Conservation (phyloP, 2,329 filamentous ascomycete genomes). For the Trematosphaeria pertusa region DNA sequence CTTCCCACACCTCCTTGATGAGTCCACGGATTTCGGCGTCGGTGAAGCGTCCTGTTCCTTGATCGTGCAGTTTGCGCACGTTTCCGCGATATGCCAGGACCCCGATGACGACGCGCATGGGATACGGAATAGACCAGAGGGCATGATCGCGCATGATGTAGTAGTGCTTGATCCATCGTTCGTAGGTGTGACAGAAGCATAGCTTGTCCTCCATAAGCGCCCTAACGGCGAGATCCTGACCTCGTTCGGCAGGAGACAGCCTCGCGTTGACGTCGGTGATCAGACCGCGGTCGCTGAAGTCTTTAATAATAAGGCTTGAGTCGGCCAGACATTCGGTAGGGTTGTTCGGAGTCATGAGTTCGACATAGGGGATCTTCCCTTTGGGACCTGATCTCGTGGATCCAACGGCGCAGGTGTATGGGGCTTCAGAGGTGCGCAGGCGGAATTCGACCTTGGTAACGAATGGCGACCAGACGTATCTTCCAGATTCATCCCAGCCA, state of each 20-base stretch:
- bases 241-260: slow-evolving; percentile 49
- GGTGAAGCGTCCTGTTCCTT: slow-evolving; percentile 62
- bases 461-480: slow-evolving; percentile 67
- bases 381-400: slow-evolving; percentile 57
- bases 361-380: slow-evolving; percentile 68
- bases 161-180: slow-evolving; percentile 68
- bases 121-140: slow-evolving; percentile 60
- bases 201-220: slow-evolving; percentile 67
- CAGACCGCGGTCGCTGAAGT: slow-evolving; percentile 51
- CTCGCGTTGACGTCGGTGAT: slow-evolving; percentile 58
- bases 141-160: slow-evolving; percentile 63
- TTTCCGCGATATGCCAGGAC: slow-evolving; percentile 56
- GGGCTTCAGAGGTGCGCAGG: slow-evolving; percentile 60
- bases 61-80: slow-evolving; percentile 58
- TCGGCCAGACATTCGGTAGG: slow-evolving; percentile 53
- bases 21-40: slow-evolving; percentile 57
- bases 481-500: slow-evolving; percentile 52
- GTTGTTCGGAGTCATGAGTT: slow-evolving; percentile 26
- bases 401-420: slow-evolving; percentile 57
- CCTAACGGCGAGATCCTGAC: slow-evolving; percentile 60
- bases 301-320: slow-evolving; percentile 61
- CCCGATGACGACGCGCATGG: slow-evolving; percentile 60
- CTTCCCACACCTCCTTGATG: slow-evolving; percentile 61
- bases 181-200: slow-evolving; percentile 62
- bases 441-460: slow-evolving; percentile 69